Evolutionary conservation across 805 yeast genomes (phyloP).

Genomic region (Wickerhamiella siamensis): DNA sequence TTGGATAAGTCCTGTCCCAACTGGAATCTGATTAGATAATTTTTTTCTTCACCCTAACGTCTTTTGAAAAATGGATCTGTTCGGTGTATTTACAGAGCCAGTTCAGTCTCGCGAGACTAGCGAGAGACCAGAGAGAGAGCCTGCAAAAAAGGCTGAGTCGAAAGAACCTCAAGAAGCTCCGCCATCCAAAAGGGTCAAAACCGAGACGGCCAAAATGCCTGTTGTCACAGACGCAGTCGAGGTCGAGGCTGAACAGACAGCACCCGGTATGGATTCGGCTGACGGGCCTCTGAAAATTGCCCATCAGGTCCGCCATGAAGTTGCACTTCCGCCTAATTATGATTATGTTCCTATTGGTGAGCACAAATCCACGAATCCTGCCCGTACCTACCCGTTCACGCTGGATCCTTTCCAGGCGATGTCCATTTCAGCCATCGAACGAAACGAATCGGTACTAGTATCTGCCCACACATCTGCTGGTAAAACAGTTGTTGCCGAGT

Average conservation of each 20-base stretch:
- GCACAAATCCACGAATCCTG: conserved; percentile 65
- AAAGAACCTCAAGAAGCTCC: background rate
- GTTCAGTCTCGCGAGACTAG: conserved; percentile 4
- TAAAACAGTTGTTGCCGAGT: conserved; percentile 93
- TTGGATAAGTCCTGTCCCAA: no score
- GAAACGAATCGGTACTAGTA: conserved; percentile 86
- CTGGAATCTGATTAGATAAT: conserved; percentile 1
- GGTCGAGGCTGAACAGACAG: conserved; percentile 6
- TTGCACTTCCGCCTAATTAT: conserved; percentile 85
- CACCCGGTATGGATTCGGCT: conserved; percentile 1
- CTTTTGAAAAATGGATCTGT: conserved; percentile 16
- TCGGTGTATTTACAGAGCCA: conserved; percentile 17
- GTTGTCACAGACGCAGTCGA: conserved; percentile 9
- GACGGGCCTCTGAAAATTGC: conserved; percentile 1
- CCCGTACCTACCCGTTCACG: conserved; percentile 81
- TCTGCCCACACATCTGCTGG: conserved; percentile 98
- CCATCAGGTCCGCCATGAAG: conserved; percentile 96
- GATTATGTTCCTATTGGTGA: conserved; percentile 79
- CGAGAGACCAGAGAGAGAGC: conserved; percentile 1
- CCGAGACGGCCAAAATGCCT: conserved; percentile 1
- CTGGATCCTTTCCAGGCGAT: conserved; percentile 97
- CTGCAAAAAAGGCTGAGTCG: background rate
- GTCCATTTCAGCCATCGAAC: conserved; percentile 87
- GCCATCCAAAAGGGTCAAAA: background rate
- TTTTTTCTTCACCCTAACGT: background rate